These are phyloP conservation scores for Limnanthes douglasii DNA, from an alignment of 345 rosid species.

Conservation along the genomic window DNA sequence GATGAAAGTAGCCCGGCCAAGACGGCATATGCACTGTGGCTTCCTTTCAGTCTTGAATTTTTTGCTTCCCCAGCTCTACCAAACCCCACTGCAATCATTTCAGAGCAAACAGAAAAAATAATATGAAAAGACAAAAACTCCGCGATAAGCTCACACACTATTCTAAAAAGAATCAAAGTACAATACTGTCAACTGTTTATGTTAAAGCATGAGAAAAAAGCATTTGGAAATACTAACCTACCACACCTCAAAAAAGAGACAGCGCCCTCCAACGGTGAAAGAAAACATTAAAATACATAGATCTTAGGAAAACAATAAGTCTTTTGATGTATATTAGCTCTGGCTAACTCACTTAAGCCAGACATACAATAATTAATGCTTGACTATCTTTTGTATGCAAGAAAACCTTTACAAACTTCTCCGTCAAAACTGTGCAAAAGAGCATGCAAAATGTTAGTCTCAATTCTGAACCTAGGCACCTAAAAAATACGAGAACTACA, in stretches of 20 bases:
- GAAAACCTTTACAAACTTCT: too few species aligned
- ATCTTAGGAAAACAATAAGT: too few species aligned
- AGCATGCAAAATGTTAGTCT: too few species aligned
- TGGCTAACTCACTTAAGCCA: too few species aligned
- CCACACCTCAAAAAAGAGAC: not conserved
- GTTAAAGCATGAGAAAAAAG: not conserved
- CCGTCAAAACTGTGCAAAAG: too few species aligned
- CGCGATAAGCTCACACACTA: conserved; percentile 3
- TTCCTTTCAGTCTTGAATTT: conserved; percentile 12
- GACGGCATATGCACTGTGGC: conserved; percentile 30
- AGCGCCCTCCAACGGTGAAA: not conserved
- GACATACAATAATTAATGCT: too few species aligned
- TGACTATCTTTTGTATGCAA: too few species aligned
- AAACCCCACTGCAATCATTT: conserved; percentile 19
- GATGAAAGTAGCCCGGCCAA: conserved; percentile 63
- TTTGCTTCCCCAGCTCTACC: conserved; percentile 16
- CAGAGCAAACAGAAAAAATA: not conserved
- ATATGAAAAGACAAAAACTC: conserved; percentile 8
- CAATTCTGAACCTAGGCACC: too few species aligned
- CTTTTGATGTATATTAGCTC: too few species aligned
- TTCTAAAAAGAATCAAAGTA: not conserved
- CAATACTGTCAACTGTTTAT: not conserved
- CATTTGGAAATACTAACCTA: not conserved
- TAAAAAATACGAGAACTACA: too few species aligned
- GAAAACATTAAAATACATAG: not conserved